Evolutionary conservation across 208 protist species (phyloP).

Genomic region (Acanthamoeba healyi): DNA sequence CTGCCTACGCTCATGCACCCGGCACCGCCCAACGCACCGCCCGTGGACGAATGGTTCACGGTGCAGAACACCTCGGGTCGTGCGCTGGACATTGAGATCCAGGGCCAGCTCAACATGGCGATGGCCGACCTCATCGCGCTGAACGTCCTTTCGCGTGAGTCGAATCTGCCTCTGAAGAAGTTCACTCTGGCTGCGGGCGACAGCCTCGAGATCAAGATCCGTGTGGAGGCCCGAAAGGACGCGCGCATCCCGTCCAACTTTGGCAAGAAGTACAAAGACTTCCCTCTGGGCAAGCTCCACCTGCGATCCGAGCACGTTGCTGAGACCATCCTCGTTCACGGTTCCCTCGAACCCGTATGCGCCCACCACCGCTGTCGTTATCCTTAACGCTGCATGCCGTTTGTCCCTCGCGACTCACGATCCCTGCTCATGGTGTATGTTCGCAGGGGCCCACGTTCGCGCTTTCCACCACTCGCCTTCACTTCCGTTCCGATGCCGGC

Average conservation of each 20-base stretch:
- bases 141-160: background rate
- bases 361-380: too few relatives aligned
- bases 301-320: slow-evolving; percentile 48
- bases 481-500: slow-evolving; percentile 24
- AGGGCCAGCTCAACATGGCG: slow-evolving; percentile 44
- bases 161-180: slow-evolving; percentile 36
- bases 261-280: slow-evolving; percentile 72
- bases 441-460: slow-evolving; percentile 52
- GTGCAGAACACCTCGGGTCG: slow-evolving; percentile 31
- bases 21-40: slow-evolving; percentile 24
- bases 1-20: slow-evolving; percentile 38
- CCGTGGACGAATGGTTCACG: slow-evolving; percentile 57
- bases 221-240: slow-evolving; percentile 61
- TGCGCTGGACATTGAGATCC: slow-evolving; percentile 26
- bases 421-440: too few relatives aligned
- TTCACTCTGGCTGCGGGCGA: slow-evolving; percentile 4
- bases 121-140: slow-evolving; percentile 58
- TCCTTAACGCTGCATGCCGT: too few relatives aligned
- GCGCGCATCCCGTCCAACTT: slow-evolving; percentile 15
- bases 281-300: slow-evolving; percentile 30
- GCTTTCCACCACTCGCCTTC: slow-evolving; percentile 11
- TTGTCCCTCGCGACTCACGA: too few relatives aligned
- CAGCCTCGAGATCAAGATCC: slow-evolving; percentile 53
- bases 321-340: slow-evolving; percentile 45
- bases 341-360: slow-evolving; percentile 45